phyloP scores from a whole-genome alignment of 805 yeast species.

The Blastobotrys mokoenaii region DNA sequence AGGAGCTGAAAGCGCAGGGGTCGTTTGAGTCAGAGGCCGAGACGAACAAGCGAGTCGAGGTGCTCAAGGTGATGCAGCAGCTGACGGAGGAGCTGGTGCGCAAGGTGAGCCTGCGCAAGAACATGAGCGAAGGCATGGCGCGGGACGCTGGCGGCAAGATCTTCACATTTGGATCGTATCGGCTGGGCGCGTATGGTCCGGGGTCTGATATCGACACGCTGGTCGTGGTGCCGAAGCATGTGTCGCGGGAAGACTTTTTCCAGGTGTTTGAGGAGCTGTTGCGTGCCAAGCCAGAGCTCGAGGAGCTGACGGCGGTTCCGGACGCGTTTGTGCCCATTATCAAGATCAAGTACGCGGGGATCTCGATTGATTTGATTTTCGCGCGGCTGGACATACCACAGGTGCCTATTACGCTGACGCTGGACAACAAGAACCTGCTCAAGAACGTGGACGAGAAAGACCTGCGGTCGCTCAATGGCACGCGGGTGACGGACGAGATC shows the following conservation, averaged over 20 bases:
- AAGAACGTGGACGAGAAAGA: conserved; percentile 88
- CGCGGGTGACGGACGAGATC: conserved; percentile 94
- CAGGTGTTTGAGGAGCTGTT: conserved; percentile 65
- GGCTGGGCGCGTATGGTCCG: conserved; percentile 95
- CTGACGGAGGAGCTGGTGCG: conserved; percentile 76
- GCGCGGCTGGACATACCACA: conserved; percentile 79
- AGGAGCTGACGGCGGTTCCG: conserved; percentile 87
- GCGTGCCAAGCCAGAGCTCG: conserved; percentile 68
- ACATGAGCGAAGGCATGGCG: conserved; percentile 97
- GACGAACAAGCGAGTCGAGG: conserved; percentile 69
- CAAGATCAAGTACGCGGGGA: conserved; percentile 78
- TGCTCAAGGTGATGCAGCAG: conserved; percentile 61
- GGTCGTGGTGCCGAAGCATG: conserved; percentile 96
- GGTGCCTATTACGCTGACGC: conserved; percentile 64
- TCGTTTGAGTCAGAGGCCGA: conserved; percentile 86
- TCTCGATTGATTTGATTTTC: conserved; percentile 86
- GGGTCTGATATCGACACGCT: conserved; percentile 96
- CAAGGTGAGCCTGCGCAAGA: conserved; percentile 66
- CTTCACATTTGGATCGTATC: conserved; percentile 91
- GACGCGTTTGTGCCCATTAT: conserved; percentile 98
- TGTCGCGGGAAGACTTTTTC: conserved; percentile 82
- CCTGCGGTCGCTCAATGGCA: conserved; percentile 84
- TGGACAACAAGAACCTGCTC: conserved; percentile 77
- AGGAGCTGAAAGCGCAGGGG: conserved; percentile 71
- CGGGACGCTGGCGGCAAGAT: conserved; percentile 95